Evolutionary conservation across 441 rosid species (phyloP), one percentile per base, ranked within the genome.

Genomic region (Metrosideros polymorpha): DNA sequence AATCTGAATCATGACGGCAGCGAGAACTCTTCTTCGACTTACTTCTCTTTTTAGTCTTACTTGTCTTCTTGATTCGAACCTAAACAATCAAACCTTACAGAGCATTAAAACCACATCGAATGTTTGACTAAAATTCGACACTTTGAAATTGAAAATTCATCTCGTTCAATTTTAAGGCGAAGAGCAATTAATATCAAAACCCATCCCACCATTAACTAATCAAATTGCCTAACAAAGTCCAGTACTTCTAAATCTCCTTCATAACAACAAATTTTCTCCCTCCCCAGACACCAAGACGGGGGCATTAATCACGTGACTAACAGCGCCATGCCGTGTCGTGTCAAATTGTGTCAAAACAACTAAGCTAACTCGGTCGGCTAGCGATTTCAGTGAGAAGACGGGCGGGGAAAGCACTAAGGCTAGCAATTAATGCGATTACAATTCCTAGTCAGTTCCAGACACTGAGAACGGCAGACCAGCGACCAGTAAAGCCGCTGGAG

Each of bases 1-100:
- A 88, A 82, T 84, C 90, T 35, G 92, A 90, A 91, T 90, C 92
- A 82, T 88, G 90, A 53, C 84, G 83, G 57, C 53, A 86, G 59
- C 89, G 91, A 86, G 89, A 88, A 51, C 43, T 47, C 94, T 93
- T 95, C 91, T 91, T 94, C 12, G 90, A 87, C 89, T 90, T 94
- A 71, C 27, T 75, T 85, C 90, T 91, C 87, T 86, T 84, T 45
- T 83, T 52, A 25, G 43, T 52, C 57, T 39, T 90, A 49, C 86
- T 85, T 7, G 86, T 86, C 90, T 52, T 83, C 84, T 54, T 50
- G 84, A 51, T 52, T 29, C 84, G 55, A 13, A 39, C 84, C 84
- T 83, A 35, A 50, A 52, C 47, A 71, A 39, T 71, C 79, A 22
- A 71, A 66, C 77, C 76, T 32, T 39, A 66, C 27, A 12, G 17